These are phyloP conservation scores for Eucalyptus tenuipes DNA, from an alignment of 345 rosid species.

Conservation along the genomic window DNA sequence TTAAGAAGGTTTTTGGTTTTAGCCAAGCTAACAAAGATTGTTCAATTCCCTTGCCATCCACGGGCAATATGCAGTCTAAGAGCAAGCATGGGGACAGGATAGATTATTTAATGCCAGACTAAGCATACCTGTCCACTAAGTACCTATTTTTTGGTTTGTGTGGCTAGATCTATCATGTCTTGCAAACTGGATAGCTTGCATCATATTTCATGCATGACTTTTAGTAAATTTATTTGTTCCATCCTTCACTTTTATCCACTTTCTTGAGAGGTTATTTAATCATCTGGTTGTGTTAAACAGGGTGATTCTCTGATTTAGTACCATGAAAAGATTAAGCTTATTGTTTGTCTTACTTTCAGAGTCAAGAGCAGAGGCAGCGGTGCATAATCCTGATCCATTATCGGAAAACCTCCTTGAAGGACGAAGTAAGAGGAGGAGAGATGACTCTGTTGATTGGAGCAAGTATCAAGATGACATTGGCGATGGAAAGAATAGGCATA, in stretches of 20 bases:
- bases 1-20: neutral
- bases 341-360: slow-evolving; percentile 27
- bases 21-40: neutral
- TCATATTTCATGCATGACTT: neutral
- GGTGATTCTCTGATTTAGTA: neutral
- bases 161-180: neutral
- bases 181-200: neutral
- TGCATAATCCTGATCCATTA: slow-evolving; percentile 29
- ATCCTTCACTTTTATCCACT: neutral
- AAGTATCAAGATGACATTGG: slow-evolving; percentile 55
- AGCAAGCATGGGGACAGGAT: neutral
- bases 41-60: neutral
- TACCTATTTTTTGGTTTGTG: neutral
- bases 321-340: neutral
- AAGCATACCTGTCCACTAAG: neutral
- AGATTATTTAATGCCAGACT: neutral
- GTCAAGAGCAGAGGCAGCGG: slow-evolving; percentile 22
- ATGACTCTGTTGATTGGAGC: slow-evolving; percentile 43
- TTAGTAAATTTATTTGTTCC: neutral
- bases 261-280: neutral
- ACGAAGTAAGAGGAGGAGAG: slow-evolving; percentile 53
- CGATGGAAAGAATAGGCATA: slow-evolving; percentile 27
- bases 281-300: neutral
- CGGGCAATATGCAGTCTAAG: neutral
- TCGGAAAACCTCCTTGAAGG: slow-evolving; percentile 41